phyloP scores from a whole-genome alignment of 2,329 filamentous ascomycete genomes.

The Cytospora chrysosperma region DNA sequence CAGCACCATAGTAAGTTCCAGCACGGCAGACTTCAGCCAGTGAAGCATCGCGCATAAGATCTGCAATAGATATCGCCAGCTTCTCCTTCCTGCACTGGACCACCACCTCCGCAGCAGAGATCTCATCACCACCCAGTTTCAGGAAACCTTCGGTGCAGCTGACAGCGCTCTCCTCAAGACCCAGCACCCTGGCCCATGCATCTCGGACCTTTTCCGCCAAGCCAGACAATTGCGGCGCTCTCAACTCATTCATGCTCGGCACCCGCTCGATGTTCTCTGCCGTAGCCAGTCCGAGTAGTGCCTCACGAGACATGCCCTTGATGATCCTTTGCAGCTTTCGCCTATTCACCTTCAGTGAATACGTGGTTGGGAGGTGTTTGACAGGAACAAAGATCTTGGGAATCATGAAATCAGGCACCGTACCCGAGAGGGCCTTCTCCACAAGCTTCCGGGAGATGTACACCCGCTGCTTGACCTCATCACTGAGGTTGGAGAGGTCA shows the following conservation, averaged over 20 bases:
- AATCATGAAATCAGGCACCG: conserved; percentile 42
- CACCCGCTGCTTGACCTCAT: conserved; percentile 42
- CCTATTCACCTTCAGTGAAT: conserved; percentile 51
- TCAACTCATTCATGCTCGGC: conserved; percentile 36
- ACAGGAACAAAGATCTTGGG: conserved; percentile 51
- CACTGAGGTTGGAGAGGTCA: conserved; percentile 37
- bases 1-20: neutral
- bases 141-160: conserved; percentile 45
- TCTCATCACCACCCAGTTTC: conserved; percentile 46
- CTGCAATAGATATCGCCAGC: conserved; percentile 41
- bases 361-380: conserved; percentile 47
- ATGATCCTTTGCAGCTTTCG: conserved; percentile 47
- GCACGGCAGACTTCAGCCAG: conserved; percentile 46
- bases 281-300: conserved; percentile 43
- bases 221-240: conserved; percentile 48
- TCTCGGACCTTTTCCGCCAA: conserved; percentile 47
- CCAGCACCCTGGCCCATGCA: conserved; percentile 48
- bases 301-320: conserved; percentile 40
- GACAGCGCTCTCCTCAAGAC: conserved; percentile 40
- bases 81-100: conserved; percentile 44
- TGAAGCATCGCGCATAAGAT: conserved; percentile 42
- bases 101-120: conserved; percentile 45
- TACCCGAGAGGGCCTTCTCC: conserved; percentile 40
- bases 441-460: conserved; percentile 45
- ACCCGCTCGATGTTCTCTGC: conserved; percentile 39